Evolutionary conservation across 1,284 basidiomycete genomes (phyloP), one percentile per base, ranked within the genome.

Genomic region (Amylostereum areolatum): DNA sequence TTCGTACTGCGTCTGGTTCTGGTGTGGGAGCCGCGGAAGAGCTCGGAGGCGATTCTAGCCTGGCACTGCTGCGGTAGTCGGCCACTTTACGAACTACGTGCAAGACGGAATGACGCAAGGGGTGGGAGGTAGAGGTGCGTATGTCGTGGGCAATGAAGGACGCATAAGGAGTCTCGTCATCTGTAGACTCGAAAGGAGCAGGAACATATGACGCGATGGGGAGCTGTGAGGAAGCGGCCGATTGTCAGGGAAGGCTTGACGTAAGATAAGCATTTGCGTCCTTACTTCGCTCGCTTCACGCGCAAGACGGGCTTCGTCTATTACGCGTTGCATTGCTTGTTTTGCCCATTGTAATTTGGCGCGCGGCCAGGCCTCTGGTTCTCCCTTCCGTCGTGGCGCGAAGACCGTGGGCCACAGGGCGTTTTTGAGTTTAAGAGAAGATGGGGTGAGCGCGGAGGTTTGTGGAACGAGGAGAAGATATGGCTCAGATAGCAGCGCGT

Each of bases 331-430:
- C 63, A 93, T 78, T 12, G 86, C 87, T n/a, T 81, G 70, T 59
- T 75, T 75, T 1, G 92, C 87, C 87, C 90, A 92, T 10, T 70
- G 70, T 25, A 81, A 72, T 54, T 81, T 80, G 0, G 74, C 77
- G 24, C 71, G 64, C 3, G 86, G 75, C 88, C 91, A 92, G 3
- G 69, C 69, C 50, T 85, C 80, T 1, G 74, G 69, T 52, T 85
- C 82, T 53, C 77, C 80, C 60, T 88, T 89, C 41, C 84, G 75
- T 12, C 78, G 74, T 0, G 91, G 91, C 1, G 85, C 74, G 57
- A 83, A 89, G 5, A 82, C 68, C 5, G 92, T 92, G 0, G 93
- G 93, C 93, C 93, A 96, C 27, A 87, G 66, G 0, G 72, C 65
- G 37, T 77, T 76, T 66, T 93, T 92, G 35, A 81, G 66, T 27